Evolutionary conservation across 2,329 filamentous ascomycete genomes (phyloP).

Genomic region (Alternaria consortialis): DNA sequence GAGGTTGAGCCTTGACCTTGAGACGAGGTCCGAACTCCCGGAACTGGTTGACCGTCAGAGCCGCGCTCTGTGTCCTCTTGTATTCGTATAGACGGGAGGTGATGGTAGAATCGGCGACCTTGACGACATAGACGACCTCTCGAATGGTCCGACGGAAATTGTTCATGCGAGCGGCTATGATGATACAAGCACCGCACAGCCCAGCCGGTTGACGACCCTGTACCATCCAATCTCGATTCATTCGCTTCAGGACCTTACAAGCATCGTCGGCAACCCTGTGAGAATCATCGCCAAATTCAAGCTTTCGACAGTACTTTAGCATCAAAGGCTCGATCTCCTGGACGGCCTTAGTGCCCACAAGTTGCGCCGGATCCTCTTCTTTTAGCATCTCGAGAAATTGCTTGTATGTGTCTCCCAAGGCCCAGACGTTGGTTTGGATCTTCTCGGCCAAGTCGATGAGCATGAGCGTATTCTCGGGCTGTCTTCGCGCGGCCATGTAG

Average conservation of each 20-base stretch:
- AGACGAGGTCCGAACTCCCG: constrained; percentile 71
- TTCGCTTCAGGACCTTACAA: constrained; percentile 84
- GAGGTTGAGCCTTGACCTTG: constrained; percentile 73
- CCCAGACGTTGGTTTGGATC: constrained; percentile 86
- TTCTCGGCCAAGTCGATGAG: constrained; percentile 95
- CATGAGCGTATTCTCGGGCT: constrained; percentile 84
- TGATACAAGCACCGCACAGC: constrained; percentile 90
- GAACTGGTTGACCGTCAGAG: constrained; percentile 88
- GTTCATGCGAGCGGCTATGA: constrained; percentile 97
- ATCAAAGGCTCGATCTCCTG: constrained; percentile 87
- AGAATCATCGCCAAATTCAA: constrained; percentile 86
- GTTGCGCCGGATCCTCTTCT: constrained; percentile 64
- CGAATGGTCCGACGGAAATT: constrained; percentile 92
- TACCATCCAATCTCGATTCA: constrained; percentile 98
- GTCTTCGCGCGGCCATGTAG: constrained; percentile 85
- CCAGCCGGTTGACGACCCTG: constrained; percentile 92
- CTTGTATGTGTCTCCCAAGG: constrained; percentile 89
- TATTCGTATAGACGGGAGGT: constrained; percentile 93
- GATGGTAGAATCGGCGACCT: constrained; percentile 93
- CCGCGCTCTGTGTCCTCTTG: constrained; percentile 82
- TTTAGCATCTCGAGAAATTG: constrained; percentile 74
- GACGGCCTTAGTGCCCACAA: constrained; percentile 62
- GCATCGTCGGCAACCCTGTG: constrained; percentile 89
- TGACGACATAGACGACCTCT: constrained; percentile 98
- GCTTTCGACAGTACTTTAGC: constrained; percentile 86